Conservation (phyloP, 441 rosid genomes). For the Cnidoscolus chayamansa region DNA sequence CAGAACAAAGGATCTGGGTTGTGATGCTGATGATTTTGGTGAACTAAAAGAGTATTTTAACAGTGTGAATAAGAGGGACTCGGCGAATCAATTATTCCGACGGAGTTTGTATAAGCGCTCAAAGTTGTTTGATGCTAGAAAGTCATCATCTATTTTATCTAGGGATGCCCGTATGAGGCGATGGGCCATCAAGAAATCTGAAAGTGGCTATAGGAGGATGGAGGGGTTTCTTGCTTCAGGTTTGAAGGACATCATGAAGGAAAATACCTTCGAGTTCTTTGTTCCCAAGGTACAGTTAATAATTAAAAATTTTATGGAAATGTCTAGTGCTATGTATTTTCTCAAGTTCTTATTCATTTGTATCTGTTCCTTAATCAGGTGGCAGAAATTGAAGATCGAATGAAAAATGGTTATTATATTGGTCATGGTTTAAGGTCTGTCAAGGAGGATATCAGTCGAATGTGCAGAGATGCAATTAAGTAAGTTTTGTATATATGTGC, state of each 20-base stretch:
- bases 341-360: slow-evolving; percentile 19
- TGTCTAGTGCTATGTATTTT: slow-evolving; percentile 12
- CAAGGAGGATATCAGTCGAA: slow-evolving; percentile 93
- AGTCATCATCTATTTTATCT: slow-evolving; percentile 80
- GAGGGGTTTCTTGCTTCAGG: slow-evolving; percentile 90
- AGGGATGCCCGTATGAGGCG: slow-evolving; percentile 97
- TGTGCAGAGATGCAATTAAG: slow-evolving; percentile 99
- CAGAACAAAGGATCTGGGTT: slow-evolving; percentile 42
- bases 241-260: slow-evolving; percentile 93
- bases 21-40: slow-evolving; percentile 80
- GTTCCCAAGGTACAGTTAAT: slow-evolving; percentile 65
- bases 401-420: slow-evolving; percentile 82
- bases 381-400: slow-evolving; percentile 77
- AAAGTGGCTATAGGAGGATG: slow-evolving; percentile 82
- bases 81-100: slow-evolving; percentile 80
- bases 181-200: slow-evolving; percentile 92
- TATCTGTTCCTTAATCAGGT: slow-evolving; percentile 53
- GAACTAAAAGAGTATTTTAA: slow-evolving; percentile 93
- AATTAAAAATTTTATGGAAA: slow-evolving; percentile 14
- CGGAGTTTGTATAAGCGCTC: slow-evolving; percentile 90
- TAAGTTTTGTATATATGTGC: slow-evolving; percentile 30
- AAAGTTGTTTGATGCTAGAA: slow-evolving; percentile 93
- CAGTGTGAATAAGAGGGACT: slow-evolving; percentile 89
- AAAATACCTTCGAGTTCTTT: slow-evolving; percentile 82
- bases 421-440: slow-evolving; percentile 83